Conservation (phyloP, 805 yeast genomes). For the Ogataea minuta region DNA sequence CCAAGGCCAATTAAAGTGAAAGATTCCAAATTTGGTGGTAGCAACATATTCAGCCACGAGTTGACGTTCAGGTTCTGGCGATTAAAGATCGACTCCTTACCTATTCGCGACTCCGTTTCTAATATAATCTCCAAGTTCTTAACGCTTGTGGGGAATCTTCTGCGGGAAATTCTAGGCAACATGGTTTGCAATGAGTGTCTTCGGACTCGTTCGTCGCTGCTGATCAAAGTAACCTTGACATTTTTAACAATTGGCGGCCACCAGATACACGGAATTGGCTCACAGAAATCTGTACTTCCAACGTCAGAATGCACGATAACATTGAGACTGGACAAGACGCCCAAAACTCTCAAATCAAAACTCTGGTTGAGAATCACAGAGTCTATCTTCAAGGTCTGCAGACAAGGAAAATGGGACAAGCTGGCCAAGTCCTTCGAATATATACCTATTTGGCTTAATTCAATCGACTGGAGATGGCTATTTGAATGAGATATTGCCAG, state of each 20-base stretch:
- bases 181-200: slow-evolving; percentile 9
- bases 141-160: slow-evolving; percentile 7
- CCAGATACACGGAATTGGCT: background rate
- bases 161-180: slow-evolving; percentile 5
- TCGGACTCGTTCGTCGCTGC: slow-evolving; percentile 13
- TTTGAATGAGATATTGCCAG: background rate
- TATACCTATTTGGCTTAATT: slow-evolving; percentile 1
- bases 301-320: slow-evolving; percentile 11
- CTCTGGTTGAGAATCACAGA: background rate
- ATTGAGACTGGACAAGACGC: slow-evolving; percentile 1
- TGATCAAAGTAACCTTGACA: slow-evolving; percentile 4
- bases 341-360: background rate
- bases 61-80: slow-evolving; percentile 8
- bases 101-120: slow-evolving; percentile 12
- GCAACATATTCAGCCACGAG: slow-evolving; percentile 3
- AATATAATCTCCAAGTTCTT: slow-evolving; percentile 1
- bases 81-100: slow-evolving; percentile 14
- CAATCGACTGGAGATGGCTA: background rate
- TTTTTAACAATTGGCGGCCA: slow-evolving; percentile 12
- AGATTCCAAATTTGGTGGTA: slow-evolving; percentile 7
- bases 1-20: slow-evolving; percentile 11
- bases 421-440: slow-evolving; percentile 7
- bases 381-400: slow-evolving; percentile 2
- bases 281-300: background rate
- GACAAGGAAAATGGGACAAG: slow-evolving; percentile 5